phyloP scores from a whole-genome alignment of 192 early-diverging fungal species.

The Umbelopsis isabellina region DNA sequence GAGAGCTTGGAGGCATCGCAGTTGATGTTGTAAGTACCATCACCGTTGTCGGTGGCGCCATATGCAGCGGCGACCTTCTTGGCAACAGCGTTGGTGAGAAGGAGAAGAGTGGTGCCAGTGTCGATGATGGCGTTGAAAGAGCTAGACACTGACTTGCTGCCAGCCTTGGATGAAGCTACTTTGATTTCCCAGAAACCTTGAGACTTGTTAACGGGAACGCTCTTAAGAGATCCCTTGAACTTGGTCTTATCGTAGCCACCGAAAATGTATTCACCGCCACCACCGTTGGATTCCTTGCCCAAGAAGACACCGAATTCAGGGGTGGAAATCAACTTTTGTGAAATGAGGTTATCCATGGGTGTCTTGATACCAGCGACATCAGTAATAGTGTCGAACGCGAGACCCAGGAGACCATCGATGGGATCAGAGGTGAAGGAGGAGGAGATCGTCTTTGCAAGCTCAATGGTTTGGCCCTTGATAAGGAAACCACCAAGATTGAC shows the following conservation, averaged over 20 bases:
- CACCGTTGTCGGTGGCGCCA: conserved; percentile 27
- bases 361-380: conserved; percentile 51
- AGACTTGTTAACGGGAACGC: conserved; percentile 43
- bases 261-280: conserved; percentile 57
- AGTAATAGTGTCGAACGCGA: conserved; percentile 58
- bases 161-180: conserved; percentile 14
- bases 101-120: conserved; percentile 47
- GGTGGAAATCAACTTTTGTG: conserved; percentile 52
- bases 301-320: conserved; percentile 69
- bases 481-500: conserved; percentile 64
- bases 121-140: conserved; percentile 45
- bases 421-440: conserved; percentile 56
- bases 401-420: conserved; percentile 68
- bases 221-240: conserved; percentile 47
- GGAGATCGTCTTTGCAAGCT: conserved; percentile 64
- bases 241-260: conserved; percentile 47
- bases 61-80: conserved; percentile 25
- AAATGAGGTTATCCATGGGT: conserved; percentile 61
- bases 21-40: conserved; percentile 31
- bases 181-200: conserved; percentile 37
- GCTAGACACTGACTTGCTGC: neutral
- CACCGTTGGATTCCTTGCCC: conserved; percentile 43
- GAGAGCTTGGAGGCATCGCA: conserved; percentile 31
- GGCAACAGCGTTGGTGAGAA: conserved; percentile 33
- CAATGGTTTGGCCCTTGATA: conserved; percentile 64